Evolutionary conservation across 2,329 filamentous ascomycete species (phyloP), one percentile per base, ranked within the genome.

Genomic region (Cordyceps sp.): DNA sequence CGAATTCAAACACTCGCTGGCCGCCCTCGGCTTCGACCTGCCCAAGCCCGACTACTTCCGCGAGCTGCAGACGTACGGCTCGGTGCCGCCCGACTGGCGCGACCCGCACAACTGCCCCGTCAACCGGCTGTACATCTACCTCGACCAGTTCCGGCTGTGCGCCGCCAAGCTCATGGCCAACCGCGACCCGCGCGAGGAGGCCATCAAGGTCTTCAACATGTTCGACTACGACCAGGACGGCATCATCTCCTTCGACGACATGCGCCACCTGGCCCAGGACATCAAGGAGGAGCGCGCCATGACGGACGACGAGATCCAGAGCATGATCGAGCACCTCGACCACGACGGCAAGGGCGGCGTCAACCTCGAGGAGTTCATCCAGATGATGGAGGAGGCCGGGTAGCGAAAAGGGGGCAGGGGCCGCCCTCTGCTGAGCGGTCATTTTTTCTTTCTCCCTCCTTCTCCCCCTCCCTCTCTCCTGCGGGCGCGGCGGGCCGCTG

Each of bases 271-370:
- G 18, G 85, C 88, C 36, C 72, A 84, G 45, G 90, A 96, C 53
- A 63, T 98, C 40, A 90, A 90, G 7, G 88, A 96, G 54, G 57
- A 59, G 35, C 53, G 57, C 27, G 84, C 82, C 10, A 65, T 98
- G 43, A 83, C 90, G 44, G 88, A 98, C 48, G 81, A 92, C 46
- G 90, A 98, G 54, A 65, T 98, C 38, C 67, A 73, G 44, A 85
- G 85, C 41, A 98, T 98, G 90, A 90, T 98, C 59, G 85, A 94
- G 48, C 88, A 96, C 56, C 92, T 96, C 60, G 90, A 98, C 59
- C 67, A 94, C 41, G 82, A 93, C 49, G 88, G 84, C 2, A 92
- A 93, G 44, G 86, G 86, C 10, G 85, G 70, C 34, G 74, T 80
- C 7, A 73, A 70, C 40, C 62, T 71, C 42, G 74, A 79, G 36